These are phyloP conservation scores for Neonectria magnoliae DNA, from an alignment of 2,329 filamentous ascomycete genomes.

Conservation along the genomic window DNA sequence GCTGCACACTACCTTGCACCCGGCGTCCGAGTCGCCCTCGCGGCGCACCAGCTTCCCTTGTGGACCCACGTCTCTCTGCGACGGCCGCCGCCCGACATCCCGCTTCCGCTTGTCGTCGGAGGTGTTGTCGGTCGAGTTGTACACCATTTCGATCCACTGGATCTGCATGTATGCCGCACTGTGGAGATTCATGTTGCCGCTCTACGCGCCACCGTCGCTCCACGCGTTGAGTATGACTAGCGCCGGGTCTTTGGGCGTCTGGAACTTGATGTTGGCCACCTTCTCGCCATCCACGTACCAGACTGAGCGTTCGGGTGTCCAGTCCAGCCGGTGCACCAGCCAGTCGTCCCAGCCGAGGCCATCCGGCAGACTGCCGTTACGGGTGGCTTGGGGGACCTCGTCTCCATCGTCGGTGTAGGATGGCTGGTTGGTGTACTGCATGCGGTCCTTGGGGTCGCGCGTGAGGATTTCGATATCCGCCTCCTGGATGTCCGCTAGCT, in stretches of 20 bases:
- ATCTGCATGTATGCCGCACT: conserved; percentile 65
- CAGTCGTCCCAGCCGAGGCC: conserved; percentile 61
- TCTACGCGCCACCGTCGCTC: conserved; percentile 69
- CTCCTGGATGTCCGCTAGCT: conserved; percentile 57
- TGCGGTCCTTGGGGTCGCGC: conserved; percentile 51
- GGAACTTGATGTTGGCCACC: conserved; percentile 63
- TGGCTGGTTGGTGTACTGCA: conserved; percentile 71
- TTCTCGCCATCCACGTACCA: conserved; percentile 66
- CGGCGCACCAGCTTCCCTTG: conserved; percentile 47
- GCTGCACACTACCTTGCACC: conserved; percentile 46
- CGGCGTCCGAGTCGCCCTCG: conserved; percentile 31
- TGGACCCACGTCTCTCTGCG: conserved; percentile 29
- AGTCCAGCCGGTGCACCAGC: conserved; percentile 69
- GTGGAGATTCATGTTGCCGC: conserved; percentile 64
- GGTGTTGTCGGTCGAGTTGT: conserved; percentile 52
- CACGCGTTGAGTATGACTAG: conserved; percentile 68
- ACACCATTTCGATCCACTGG: conserved; percentile 71
- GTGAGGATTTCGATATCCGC: conserved; percentile 65
- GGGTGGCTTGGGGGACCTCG: conserved; percentile 57
- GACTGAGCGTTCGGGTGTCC: conserved; percentile 61
- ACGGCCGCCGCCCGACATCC: neutral
- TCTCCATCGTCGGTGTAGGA: conserved; percentile 57
- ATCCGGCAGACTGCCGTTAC: conserved; percentile 58
- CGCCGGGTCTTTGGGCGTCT: conserved; percentile 62
- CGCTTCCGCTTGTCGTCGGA: conserved; percentile 14